These are phyloP conservation scores for Hypocrella siamensis DNA, from an alignment of 2,329 filamentous ascomycete genomes.

Conservation along the genomic window DNA sequence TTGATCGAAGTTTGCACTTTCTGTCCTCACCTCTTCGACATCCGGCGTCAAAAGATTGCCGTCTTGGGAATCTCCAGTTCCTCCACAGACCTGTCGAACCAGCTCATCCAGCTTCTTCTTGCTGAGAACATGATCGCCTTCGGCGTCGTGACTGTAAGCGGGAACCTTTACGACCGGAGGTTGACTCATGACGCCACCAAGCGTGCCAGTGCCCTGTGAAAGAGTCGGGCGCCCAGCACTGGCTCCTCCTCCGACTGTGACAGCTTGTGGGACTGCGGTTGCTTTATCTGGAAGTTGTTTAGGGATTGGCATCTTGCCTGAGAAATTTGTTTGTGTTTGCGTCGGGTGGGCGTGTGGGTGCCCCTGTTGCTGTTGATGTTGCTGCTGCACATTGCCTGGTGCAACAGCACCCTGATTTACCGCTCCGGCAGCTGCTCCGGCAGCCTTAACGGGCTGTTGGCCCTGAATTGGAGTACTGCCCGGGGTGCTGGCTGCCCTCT, in stretches of 20 bases:
- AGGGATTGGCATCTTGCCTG: conserved; percentile 63
- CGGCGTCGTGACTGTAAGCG: conserved; percentile 74
- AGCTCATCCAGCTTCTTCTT: conserved; percentile 97
- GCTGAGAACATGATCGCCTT: conserved; percentile 84
- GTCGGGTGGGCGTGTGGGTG: conserved; percentile 34
- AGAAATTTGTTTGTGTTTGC: conserved; percentile 25
- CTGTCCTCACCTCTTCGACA: conserved; percentile 69
- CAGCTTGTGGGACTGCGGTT: conserved; percentile 55
- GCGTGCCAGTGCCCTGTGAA: conserved; percentile 58
- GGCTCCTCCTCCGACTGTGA: conserved; percentile 48
- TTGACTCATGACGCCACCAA: conserved; percentile 73
- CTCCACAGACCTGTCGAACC: conserved; percentile 82
- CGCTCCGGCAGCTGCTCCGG: conserved; percentile 10
- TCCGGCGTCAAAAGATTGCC: conserved; percentile 74
- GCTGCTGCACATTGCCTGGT: conserved; percentile 13
- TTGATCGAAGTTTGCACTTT: background rate
- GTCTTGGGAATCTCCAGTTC: conserved; percentile 54
- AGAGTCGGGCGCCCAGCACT: conserved; percentile 65
- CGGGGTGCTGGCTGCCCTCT: conserved; percentile 20
- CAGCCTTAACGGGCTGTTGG: conserved; percentile 13
- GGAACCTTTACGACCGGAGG: conserved; percentile 72
- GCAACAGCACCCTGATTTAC: conserved; percentile 17
- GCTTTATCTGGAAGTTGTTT: conserved; percentile 58
- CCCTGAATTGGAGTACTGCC: conserved; percentile 14
- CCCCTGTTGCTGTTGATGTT: conserved; percentile 16